phyloP scores from a whole-genome alignment of 495 filamentous ascomycete genomes.

The Penicillium dipodomyicola region DNA sequence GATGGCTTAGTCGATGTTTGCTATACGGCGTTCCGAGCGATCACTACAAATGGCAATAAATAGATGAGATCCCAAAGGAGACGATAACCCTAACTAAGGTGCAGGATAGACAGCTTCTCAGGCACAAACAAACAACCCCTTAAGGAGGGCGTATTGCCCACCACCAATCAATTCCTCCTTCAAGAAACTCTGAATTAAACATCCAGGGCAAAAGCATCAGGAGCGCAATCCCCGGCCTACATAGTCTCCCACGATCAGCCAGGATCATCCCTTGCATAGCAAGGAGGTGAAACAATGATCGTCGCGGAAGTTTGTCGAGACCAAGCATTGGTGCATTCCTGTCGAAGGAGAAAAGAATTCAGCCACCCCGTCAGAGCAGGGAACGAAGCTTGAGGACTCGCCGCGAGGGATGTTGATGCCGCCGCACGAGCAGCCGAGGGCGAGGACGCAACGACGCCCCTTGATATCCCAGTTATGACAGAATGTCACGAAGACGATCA shows the following conservation, averaged over 20 bases:
- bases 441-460: conserved; percentile 13
- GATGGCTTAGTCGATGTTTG: too few species aligned
- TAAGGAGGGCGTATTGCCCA: not conserved
- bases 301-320: conserved; percentile 16
- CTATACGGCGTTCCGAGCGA: not conserved
- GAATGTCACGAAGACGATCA: conserved; percentile 22
- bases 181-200: not conserved
- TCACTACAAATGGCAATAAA: too few species aligned
- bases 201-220: not conserved
- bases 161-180: not conserved
- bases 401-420: conserved; percentile 16
- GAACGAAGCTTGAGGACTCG: conserved; percentile 13
- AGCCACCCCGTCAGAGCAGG: conserved; percentile 6
- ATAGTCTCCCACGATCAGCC: conserved; percentile 1
- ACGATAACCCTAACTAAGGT: not conserved
- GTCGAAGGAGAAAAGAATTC: conserved; percentile 5
- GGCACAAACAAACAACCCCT: not conserved
- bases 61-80: not conserved
- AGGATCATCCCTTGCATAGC: conserved; percentile 25
- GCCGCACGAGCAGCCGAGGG: conserved; percentile 7
- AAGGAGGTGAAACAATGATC: conserved; percentile 21
- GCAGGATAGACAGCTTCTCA: not conserved
- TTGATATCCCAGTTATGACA: conserved; percentile 22
- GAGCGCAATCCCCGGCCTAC: not conserved
- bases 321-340: conserved; percentile 28